Base-by-base conservation (phyloP, 345 rosid species). In the Cardamine chenopodiifolia region DNA sequence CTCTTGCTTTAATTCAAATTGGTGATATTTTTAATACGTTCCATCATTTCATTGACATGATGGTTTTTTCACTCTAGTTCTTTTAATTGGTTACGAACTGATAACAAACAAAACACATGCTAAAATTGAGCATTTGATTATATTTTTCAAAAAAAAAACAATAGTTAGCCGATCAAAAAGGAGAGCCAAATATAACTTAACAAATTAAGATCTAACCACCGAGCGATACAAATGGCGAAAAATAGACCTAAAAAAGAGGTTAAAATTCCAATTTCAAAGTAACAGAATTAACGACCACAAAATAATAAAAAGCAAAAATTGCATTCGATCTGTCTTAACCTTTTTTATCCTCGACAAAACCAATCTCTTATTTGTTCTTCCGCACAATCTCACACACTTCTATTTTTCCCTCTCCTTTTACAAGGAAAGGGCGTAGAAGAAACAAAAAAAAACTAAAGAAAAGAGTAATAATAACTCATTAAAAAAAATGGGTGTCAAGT, bases 341-440 rank as follows among this genome's bases (percentile, higher is more conserved):
- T 64, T 66, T 66, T 77, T 65, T 65, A 71, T 31, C 44, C 7
- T 5, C 81, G 50, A 66, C 73, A 66, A 59, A 71, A 58, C 47
- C 69, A 72, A 65, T 52, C 63, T 12, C 19, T 59, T 56, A 65
- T 72, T 77, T 66, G 56, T 72, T 78, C 77, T 78, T 72, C 73
- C 66, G 15, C 73, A 53, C 17, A 37, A 65, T 78, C 50, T 70
- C 62, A 20, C 42, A 26, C 14, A 71, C 50, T 66, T 78, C 63
- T 78, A 72, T 71, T 54, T 72, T 66, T 62, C 58, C 81, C 75
- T 62, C 67, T 79, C 73, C 79, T 70, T 70, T 49, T 60, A 54
- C 71, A 78, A 74, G 83, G 83, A 76, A 80, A 78, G 85, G 83
- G 83, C 75, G 49, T 70, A 69, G 74, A 71, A 78, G 77, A 65